Conservation (phyloP, 805 yeast genomes). For the Candida suzukii region DNA sequence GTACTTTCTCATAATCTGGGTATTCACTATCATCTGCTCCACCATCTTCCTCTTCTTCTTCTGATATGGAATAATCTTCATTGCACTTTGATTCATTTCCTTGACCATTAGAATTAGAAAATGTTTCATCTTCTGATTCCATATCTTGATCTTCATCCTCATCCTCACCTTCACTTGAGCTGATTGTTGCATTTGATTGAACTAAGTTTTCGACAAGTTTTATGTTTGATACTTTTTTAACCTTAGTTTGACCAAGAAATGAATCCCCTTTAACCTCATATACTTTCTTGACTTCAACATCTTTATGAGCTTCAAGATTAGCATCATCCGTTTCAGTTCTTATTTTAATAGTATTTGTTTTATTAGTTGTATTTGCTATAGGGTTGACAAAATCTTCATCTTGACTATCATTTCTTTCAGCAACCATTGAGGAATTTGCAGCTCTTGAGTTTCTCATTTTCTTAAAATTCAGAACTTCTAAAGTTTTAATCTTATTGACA, state of each 20-base stretch:
- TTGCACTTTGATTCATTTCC: slow-evolving; percentile 2
- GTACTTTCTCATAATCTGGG: slow-evolving; percentile 10
- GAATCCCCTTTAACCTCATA: too few species aligned
- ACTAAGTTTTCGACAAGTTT: too few species aligned
- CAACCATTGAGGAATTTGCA: neutral
- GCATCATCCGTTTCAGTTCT: too few species aligned
- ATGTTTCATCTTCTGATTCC: neutral
- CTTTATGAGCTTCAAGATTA: too few species aligned
- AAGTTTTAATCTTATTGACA: neutral
- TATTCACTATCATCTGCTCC: slow-evolving; percentile 11
- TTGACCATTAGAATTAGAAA: neutral
- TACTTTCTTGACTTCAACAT: too few species aligned
- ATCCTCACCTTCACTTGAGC: slow-evolving; percentile 2
- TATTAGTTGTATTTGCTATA: neutral
- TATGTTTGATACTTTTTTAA: neutral
- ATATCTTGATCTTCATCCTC: neutral
- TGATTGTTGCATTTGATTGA: too few species aligned
- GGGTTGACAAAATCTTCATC: neutral
- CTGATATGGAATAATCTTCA: too few species aligned
- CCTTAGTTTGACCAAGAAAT: neutral
- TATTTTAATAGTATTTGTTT: neutral
- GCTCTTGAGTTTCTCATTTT: neutral
- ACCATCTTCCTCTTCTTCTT: slow-evolving; percentile 3
- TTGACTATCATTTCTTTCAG: neutral
- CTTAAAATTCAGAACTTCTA: neutral